Percentiles rank a stretch among this genome's conserved stretches.
phyloP scores from a whole-genome alignment of 1,284 basidiomycete genomes.

The Mycena sp. region DNA sequence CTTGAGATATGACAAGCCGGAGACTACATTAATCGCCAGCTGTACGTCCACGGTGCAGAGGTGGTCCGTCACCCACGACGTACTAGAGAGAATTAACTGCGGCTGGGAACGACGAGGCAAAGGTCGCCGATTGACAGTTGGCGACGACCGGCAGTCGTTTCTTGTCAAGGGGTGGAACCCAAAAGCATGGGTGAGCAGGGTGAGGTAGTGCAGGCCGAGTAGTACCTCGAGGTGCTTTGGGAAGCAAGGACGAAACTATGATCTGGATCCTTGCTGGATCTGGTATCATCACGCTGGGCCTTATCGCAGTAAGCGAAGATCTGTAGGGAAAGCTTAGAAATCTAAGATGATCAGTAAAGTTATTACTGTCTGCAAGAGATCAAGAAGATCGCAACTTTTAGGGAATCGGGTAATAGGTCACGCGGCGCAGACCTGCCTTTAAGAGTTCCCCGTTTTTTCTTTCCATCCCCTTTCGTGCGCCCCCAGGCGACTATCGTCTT shows the following conservation, averaged over 20 bases:
- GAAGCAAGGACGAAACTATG: neutral
- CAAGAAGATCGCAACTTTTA: neutral
- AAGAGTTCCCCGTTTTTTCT: constrained; percentile 10
- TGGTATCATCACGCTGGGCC: neutral
- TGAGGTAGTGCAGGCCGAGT: too few relatives aligned
- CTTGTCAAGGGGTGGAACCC: too few relatives aligned
- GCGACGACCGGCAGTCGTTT: too few relatives aligned
- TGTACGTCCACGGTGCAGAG: neutral
- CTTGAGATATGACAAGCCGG: too few relatives aligned
- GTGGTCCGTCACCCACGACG: neutral
- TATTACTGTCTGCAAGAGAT: neutral
- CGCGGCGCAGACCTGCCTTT: neutral
- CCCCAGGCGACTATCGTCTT: constrained; percentile 18
- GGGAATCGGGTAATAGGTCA: constrained; percentile 5
- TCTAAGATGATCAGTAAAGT: constrained; percentile 17
- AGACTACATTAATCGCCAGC: too few relatives aligned
- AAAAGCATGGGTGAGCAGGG: neutral
- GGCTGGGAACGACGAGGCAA: neutral
- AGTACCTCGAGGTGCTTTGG: neutral
- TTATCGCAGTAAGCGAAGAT: constrained; percentile 12
- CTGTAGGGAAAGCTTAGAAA: constrained; percentile 4
- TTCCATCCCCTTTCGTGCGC: constrained; percentile 19
- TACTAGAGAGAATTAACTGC: neutral
- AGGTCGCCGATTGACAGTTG: too few relatives aligned
- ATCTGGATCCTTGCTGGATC: too few relatives aligned